These are phyloP conservation scores for Jackrogersella multiformis DNA, from an alignment of 495 filamentous ascomycete genomes.

Conservation along the genomic window DNA sequence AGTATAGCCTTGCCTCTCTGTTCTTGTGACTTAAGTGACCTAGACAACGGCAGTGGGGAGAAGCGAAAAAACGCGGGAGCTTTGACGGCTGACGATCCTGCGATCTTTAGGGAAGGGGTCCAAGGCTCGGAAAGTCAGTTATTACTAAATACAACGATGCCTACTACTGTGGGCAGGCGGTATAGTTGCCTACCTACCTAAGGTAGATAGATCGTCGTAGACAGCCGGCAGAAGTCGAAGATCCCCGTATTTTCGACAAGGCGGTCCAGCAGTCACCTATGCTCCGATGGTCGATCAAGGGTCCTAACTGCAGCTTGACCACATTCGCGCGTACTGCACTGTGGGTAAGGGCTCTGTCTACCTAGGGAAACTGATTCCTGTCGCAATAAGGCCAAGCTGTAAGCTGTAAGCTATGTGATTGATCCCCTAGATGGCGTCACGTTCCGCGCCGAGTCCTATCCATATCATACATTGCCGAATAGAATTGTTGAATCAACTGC, in stretches of 20 bases:
- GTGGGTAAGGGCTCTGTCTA: conserved; percentile 11
- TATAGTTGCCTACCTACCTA: too few species aligned
- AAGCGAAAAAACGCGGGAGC: background rate
- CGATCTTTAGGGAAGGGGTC: conserved; percentile 21
- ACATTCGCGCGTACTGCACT: conserved; percentile 3
- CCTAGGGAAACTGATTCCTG: background rate
- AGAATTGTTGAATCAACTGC: background rate
- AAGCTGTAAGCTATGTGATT: background rate
- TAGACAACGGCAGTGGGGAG: conserved; percentile 14
- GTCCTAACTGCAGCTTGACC: conserved; percentile 22
- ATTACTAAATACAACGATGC: conserved; percentile 1
- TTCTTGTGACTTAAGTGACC: conserved; percentile 23
- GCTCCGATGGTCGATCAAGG: conserved; percentile 36
- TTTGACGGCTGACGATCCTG: conserved; percentile 5
- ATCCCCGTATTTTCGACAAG: conserved; percentile 21
- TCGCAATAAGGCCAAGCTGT: conserved; percentile 5
- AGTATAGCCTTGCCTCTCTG: conserved; percentile 6
- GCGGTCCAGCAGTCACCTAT: conserved; percentile 5
- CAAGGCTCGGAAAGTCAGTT: conserved; percentile 1
- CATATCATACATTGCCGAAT: background rate
- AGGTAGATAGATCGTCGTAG: too few species aligned
- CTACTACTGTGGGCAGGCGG: conserved; percentile 6
- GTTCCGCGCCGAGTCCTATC: conserved; percentile 7
- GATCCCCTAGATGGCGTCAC: conserved; percentile 1
- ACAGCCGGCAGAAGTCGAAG: conserved; percentile 14